Evolutionary conservation across 352 stramenopile species (phyloP).

Genomic region (Paralagenidium karlingii): DNA sequence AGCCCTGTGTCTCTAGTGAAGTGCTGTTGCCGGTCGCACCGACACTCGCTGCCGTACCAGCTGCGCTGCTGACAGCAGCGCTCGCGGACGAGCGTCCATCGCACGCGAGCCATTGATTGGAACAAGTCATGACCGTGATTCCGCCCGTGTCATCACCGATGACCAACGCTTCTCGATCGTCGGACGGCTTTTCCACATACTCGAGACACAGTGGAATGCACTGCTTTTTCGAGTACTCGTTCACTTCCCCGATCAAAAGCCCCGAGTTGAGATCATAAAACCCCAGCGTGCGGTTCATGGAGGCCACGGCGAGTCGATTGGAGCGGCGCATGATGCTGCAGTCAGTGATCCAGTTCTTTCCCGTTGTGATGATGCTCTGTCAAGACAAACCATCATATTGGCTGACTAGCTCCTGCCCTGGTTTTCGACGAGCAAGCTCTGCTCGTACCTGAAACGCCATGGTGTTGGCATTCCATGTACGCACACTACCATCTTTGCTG

Average conservation of each 20-base stretch:
- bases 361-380: conserved; percentile 39
- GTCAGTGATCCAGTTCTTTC: conserved; percentile 70
- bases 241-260: conserved; percentile 56
- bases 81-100: conserved; percentile 29
- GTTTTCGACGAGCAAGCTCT: background rate
- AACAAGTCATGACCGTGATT: conserved; percentile 63
- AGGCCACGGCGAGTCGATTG: conserved; percentile 65
- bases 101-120: conserved; percentile 48
- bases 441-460: conserved; percentile 31
- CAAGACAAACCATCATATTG: background rate
- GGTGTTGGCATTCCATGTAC: conserved; percentile 61
- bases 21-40: conserved; percentile 7
- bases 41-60: background rate
- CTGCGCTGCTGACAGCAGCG: background rate
- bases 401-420: background rate
- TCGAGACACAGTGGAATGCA: conserved; percentile 68
- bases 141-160: conserved; percentile 64
- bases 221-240: conserved; percentile 65
- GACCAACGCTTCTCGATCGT: conserved; percentile 59
- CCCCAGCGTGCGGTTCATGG: conserved; percentile 60
- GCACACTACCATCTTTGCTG: conserved; percentile 60
- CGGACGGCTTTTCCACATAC: conserved; percentile 63
- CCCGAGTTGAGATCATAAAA: conserved; percentile 67
- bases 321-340: conserved; percentile 68
- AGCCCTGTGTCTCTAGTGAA: conserved; percentile 43